Conservation (phyloP, 1,139 yeast genomes). For the Kodamaea sp. region DNA sequence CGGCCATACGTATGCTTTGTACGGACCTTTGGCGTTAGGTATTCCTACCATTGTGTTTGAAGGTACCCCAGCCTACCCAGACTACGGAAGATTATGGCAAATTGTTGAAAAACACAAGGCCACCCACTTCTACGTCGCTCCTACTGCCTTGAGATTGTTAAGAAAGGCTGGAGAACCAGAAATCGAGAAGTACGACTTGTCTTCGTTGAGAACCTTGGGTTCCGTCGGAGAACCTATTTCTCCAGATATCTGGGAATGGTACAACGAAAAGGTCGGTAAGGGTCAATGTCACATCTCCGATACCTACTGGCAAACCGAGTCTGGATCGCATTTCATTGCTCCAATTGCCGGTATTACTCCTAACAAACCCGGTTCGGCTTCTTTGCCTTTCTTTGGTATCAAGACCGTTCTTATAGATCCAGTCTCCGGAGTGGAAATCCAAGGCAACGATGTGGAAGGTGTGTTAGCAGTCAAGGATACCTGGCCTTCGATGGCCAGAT, state of each 20-base stretch:
- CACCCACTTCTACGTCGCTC: constrained; percentile 97
- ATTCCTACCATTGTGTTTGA: constrained; percentile 91
- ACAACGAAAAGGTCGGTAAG: constrained; percentile 88
- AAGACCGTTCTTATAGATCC: constrained; percentile 91
- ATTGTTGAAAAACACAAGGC: constrained; percentile 91
- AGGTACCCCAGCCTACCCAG: constrained; percentile 98
- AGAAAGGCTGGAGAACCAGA: constrained; percentile 91
- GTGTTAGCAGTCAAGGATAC: constrained; percentile 85
- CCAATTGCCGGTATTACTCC: constrained; percentile 95
- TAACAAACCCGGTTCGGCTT: constrained; percentile 96
- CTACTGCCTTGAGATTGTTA: constrained; percentile 93
- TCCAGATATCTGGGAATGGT: constrained; percentile 99
- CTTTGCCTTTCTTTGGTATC: constrained; percentile 94
- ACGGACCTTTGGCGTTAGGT: constrained; percentile 90
- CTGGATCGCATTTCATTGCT: constrained; percentile 94
- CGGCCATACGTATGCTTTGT: constrained; percentile 94
- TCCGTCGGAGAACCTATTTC: constrained; percentile 99
- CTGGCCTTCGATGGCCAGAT: constrained; percentile 99
- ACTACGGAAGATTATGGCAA: constrained; percentile 95
- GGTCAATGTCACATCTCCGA: constrained; percentile 85
- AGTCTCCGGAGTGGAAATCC: constrained; percentile 76
- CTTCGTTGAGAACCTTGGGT: constrained; percentile 92
- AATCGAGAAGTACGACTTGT: constrained; percentile 80
- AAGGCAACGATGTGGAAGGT: constrained; percentile 94
- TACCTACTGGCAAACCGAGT: constrained; percentile 99